These are phyloP conservation scores for Talaromyces sp. DNA, from an alignment of 2,329 filamentous ascomycete genomes.

Conservation along the genomic window DNA sequence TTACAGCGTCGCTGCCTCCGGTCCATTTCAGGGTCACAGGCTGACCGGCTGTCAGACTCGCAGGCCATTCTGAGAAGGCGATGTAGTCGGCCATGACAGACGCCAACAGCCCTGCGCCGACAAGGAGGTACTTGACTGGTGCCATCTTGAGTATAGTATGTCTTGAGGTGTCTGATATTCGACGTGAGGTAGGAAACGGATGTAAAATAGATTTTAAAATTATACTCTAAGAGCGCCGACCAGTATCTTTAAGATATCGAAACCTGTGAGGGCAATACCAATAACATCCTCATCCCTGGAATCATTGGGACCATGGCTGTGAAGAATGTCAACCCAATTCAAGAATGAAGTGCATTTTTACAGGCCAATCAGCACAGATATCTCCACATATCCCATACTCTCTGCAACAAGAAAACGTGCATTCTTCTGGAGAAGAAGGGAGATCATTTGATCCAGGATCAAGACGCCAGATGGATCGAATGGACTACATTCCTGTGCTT, in stretches of 20 bases:
- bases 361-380: background rate
- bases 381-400: background rate
- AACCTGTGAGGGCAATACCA: background rate
- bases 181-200: background rate
- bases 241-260: background rate
- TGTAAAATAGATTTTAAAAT: background rate
- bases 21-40: constrained; percentile 49
- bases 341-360: background rate
- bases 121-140: constrained; percentile 50
- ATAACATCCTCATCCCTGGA: background rate
- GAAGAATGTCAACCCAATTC: background rate
- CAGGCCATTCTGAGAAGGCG: constrained; percentile 53
- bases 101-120: constrained; percentile 43
- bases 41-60: constrained; percentile 48
- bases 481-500: background rate
- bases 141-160: constrained; percentile 44
- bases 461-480: background rate
- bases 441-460: background rate
- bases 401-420: background rate
- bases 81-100: constrained; percentile 49
- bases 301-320: background rate
- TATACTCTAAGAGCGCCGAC: background rate
- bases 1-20: constrained; percentile 40
- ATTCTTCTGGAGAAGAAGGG: background rate
- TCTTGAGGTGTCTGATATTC: background rate